Percentiles rank a stretch among this genome's conserved stretches.
phyloP scores from a whole-genome alignment of 306 rosid genomes.

The Cyamopsis tetragonoloba region DNA sequence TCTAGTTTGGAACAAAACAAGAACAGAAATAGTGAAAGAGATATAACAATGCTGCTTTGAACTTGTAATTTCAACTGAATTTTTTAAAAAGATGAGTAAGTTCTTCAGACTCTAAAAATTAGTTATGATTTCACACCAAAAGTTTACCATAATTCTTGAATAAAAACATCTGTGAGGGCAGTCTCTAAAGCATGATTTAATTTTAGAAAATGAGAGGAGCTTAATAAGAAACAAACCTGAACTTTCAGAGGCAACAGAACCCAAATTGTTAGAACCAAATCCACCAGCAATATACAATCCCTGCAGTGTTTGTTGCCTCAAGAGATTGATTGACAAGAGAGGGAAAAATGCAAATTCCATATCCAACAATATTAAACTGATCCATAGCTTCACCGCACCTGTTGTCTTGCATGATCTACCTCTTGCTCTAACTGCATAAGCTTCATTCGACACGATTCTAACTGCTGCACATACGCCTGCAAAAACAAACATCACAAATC shows the following conservation, averaged over 20 bases:
- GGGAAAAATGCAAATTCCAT: neutral
- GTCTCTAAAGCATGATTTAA: neutral
- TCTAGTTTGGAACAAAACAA: neutral
- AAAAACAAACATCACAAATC: conserved; percentile 30
- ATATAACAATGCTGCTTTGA: neutral
- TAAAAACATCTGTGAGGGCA: neutral
- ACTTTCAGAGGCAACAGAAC: conserved; percentile 49
- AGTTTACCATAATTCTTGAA: neutral
- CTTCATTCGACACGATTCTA: conserved; percentile 86
- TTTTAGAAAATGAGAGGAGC: neutral
- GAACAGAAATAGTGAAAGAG: neutral
- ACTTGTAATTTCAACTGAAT: no score
- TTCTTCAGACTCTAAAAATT: no score
- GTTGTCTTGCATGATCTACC: conserved; percentile 66
- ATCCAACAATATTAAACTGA: conserved; percentile 1
- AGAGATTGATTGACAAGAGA: conserved; percentile 20
- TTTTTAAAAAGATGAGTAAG: no score
- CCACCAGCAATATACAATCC: conserved; percentile 56
- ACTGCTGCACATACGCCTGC: conserved; percentile 88
- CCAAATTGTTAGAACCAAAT: conserved; percentile 47
- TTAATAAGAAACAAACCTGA: conserved; percentile 55
- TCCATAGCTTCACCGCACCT: conserved; percentile 39
- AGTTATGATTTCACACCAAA: no score
- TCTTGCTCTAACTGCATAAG: conserved; percentile 77
- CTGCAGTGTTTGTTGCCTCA: conserved; percentile 44